These are phyloP conservation scores for Diaporthe ilicicola DNA, from an alignment of 2,329 filamentous ascomycete genomes.

Conservation along the genomic window DNA sequence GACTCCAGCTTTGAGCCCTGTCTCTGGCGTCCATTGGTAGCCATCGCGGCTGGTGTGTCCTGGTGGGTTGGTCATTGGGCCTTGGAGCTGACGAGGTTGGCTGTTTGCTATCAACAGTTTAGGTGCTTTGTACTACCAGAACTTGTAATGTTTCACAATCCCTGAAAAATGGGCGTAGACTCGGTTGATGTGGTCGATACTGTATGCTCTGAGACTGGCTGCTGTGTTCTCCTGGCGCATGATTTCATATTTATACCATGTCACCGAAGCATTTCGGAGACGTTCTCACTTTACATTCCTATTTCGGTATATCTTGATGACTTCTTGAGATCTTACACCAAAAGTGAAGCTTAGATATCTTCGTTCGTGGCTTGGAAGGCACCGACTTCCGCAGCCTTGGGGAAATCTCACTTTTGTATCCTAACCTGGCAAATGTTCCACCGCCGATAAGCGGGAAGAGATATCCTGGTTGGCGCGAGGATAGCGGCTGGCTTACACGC, in stretches of 20 bases:
- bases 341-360: background rate
- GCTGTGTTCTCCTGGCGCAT: background rate
- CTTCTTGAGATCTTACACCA: background rate
- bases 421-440: background rate
- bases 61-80: conserved; percentile 26
- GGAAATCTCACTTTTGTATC: conserved; percentile 29
- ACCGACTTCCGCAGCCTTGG: background rate
- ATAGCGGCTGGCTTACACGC: conserved; percentile 1
- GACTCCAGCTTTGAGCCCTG: conserved; percentile 30
- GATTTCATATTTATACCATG: background rate
- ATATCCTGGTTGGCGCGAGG: background rate
- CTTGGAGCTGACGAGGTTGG: background rate
- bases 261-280: background rate
- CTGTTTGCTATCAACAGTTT: background rate
- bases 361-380: background rate
- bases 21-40: conserved; percentile 34
- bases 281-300: conserved; percentile 3
- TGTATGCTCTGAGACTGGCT: background rate
- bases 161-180: background rate
- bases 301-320: background rate
- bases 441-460: background rate
- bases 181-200: background rate
- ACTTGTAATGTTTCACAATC: background rate
- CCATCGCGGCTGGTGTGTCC: conserved; percentile 33
- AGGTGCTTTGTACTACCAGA: background rate